phyloP scores from a whole-genome alignment of 371 early-diverging fungal species.

The Apophysomyces elegans region DNA sequence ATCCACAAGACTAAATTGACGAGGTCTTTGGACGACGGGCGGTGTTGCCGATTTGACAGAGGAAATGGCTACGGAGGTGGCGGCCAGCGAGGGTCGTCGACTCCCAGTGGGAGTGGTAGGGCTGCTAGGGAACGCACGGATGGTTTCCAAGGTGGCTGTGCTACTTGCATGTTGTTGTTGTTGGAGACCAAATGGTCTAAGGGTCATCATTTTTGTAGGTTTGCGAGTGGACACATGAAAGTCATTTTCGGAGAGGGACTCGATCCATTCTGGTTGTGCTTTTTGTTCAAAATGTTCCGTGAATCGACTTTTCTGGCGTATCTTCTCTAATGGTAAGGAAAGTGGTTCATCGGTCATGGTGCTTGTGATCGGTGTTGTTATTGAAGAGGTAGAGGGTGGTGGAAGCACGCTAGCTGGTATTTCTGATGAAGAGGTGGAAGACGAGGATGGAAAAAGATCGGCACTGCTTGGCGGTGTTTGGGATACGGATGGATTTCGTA shows the following conservation, averaged over 20 bases:
- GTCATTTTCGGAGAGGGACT: conserved; percentile 15
- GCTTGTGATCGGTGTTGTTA: no score
- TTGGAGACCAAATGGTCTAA: conserved; percentile 12
- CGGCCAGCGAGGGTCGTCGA: conserved; percentile 10
- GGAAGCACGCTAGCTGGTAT: not conserved
- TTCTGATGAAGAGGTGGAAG: not conserved
- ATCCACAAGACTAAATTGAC: conserved; percentile 6
- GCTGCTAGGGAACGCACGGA: not conserved
- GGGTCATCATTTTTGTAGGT: conserved; percentile 5
- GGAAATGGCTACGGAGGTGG: not conserved
- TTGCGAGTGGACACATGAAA: conserved; percentile 15
- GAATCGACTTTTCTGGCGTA: conserved; percentile 25
- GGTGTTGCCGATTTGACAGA: not conserved
- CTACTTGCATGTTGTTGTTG: conserved; percentile 7
- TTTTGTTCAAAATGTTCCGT: conserved; percentile 40
- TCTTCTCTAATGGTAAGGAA: not conserved
- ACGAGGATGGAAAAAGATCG: no score
- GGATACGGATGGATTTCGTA: conserved; percentile 24
- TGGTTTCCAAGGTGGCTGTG: conserved; percentile 13
- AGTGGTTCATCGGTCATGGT: conserved; percentile 13
- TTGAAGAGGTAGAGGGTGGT: not conserved
- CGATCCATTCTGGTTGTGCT: conserved; percentile 25
- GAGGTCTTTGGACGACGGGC: conserved; percentile 3
- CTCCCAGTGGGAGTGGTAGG: conserved; percentile 2
- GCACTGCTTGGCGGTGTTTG: conserved; percentile 1